Conservation (phyloP, 148 eudicot species). For the Fagopyrum homotropicum region DNA sequence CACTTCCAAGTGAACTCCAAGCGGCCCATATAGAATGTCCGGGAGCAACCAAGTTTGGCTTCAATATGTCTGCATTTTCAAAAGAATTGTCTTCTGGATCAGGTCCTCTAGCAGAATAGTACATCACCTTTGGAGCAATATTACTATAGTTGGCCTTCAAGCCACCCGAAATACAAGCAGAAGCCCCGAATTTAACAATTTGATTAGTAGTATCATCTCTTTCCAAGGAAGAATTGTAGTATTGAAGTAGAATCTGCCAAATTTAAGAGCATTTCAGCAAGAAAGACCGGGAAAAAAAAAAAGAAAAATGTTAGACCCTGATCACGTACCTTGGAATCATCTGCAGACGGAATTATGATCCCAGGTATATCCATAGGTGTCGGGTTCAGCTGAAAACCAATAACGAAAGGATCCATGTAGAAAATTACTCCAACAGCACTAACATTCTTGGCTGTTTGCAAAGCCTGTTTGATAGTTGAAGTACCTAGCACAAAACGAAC, state of each 20-base stretch:
- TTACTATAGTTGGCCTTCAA: conserved; percentile 51
- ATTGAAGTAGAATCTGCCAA: conserved; percentile 68
- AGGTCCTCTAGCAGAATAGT: conserved; percentile 97
- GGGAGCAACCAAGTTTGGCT: conserved; percentile 94
- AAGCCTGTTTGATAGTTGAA: conserved; percentile 78
- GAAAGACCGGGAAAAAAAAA: neutral
- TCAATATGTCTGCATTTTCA: conserved; percentile 72
- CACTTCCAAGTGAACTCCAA: conserved; percentile 92
- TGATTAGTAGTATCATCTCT: conserved; percentile 49
- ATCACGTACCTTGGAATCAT: conserved; percentile 75
- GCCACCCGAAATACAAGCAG: conserved; percentile 84
- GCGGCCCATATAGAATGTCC: conserved; percentile 96
- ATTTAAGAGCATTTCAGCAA: conserved; percentile 8
- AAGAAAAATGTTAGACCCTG: neutral
- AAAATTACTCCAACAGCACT: conserved; percentile 93
- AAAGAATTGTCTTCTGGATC: conserved; percentile 89
- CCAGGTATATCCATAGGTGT: conserved; percentile 90
- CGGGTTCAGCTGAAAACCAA: conserved; percentile 96
- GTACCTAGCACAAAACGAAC: conserved; percentile 92
- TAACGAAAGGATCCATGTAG: conserved; percentile 92
- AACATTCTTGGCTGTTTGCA: conserved; percentile 77
- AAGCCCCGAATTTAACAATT: conserved; percentile 74
- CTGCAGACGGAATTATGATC: conserved; percentile 73
- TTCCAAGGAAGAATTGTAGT: conserved; percentile 77
- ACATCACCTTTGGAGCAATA: conserved; percentile 89